Conservation (phyloP, 1,284 basidiomycete genomes). For the Ustilago lituana region DNA sequence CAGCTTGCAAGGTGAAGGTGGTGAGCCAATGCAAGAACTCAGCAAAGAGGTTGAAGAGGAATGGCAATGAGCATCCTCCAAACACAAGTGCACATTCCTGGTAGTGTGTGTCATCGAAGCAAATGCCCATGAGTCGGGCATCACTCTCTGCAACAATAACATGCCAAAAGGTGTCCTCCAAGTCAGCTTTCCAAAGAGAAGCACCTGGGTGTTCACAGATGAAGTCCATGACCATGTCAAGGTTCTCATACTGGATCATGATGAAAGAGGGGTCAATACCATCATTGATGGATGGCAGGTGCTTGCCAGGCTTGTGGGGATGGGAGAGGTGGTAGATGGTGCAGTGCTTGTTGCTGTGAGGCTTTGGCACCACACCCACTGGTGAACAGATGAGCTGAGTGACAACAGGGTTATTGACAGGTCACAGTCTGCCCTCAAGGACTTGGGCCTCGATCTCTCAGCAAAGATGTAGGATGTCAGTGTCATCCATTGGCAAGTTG, state of each 20-base stretch:
- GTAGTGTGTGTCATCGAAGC: not conserved
- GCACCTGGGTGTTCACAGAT: not conserved
- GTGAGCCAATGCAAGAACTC: constrained; percentile 1
- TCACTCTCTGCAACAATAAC: not conserved
- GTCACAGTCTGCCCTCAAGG: too few relatives aligned
- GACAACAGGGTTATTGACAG: not conserved
- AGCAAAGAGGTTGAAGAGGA: not conserved
- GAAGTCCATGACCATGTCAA: not conserved
- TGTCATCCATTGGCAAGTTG: too few relatives aligned
- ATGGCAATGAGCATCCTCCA: not conserved
- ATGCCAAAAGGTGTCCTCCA: not conserved
- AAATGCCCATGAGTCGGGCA: not conserved
- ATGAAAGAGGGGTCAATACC: not conserved
- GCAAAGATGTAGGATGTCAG: too few relatives aligned
- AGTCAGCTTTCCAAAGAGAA: not conserved
- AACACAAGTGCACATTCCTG: not conserved
- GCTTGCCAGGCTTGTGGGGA: not conserved
- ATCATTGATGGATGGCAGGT: not conserved
- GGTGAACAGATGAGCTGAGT: not conserved
- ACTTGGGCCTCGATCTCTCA: too few relatives aligned
- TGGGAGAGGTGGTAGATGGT: not conserved
- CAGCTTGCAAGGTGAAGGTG: not conserved
- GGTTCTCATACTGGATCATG: not conserved
- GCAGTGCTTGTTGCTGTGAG: not conserved
- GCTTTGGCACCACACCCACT: not conserved